phyloP scores from a whole-genome alignment of 1,139 yeast species.

The Taphrina deformans region DNA sequence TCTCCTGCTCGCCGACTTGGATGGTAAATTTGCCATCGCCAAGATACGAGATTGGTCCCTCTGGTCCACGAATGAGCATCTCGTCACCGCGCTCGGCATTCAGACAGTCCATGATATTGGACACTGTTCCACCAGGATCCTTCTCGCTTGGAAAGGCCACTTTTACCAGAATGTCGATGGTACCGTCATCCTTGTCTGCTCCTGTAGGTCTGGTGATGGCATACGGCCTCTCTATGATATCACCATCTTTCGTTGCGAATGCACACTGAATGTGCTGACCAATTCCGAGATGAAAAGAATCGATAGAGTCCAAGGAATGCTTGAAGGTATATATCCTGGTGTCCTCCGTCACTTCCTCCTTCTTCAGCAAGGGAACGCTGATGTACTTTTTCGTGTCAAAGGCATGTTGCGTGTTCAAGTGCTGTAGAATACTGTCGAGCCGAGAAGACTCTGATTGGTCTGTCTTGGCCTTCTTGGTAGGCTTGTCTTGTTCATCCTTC shows the following conservation, averaged over 20 bases:
- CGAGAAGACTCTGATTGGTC: background rate
- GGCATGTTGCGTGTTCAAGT: background rate
- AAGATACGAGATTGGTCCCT: slow-evolving; percentile 15
- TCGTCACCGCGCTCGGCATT: slow-evolving; percentile 23
- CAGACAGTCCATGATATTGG: slow-evolving; percentile 20
- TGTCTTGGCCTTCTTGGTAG: background rate
- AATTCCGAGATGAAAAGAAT: slow-evolving; percentile 3
- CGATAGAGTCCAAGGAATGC: slow-evolving; percentile 5
- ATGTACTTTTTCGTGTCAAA: slow-evolving; percentile 17
- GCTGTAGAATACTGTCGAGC: background rate
- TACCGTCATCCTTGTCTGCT: slow-evolving; percentile 25
- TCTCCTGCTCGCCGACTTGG: background rate
- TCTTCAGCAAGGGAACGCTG: slow-evolving; percentile 6
- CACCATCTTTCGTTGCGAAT: slow-evolving; percentile 13
- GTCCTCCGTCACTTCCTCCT: slow-evolving; percentile 15
- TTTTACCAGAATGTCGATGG: slow-evolving; percentile 21
- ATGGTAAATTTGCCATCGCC: slow-evolving; percentile 20
- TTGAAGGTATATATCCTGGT: slow-evolving; percentile 25
- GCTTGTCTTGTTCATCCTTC: slow-evolving; percentile 4
- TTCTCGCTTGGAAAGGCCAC: slow-evolving; percentile 21
- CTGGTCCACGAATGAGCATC: slow-evolving; percentile 24
- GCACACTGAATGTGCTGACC: slow-evolving; percentile 31
- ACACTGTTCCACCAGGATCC: slow-evolving; percentile 28
- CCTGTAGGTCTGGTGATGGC: slow-evolving; percentile 25
- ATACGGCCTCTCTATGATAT: slow-evolving; percentile 26